These are phyloP conservation scores for Cryoendolithus antarcticus DNA, from an alignment of 2,329 filamentous ascomycete genomes.

Conservation along the genomic window DNA sequence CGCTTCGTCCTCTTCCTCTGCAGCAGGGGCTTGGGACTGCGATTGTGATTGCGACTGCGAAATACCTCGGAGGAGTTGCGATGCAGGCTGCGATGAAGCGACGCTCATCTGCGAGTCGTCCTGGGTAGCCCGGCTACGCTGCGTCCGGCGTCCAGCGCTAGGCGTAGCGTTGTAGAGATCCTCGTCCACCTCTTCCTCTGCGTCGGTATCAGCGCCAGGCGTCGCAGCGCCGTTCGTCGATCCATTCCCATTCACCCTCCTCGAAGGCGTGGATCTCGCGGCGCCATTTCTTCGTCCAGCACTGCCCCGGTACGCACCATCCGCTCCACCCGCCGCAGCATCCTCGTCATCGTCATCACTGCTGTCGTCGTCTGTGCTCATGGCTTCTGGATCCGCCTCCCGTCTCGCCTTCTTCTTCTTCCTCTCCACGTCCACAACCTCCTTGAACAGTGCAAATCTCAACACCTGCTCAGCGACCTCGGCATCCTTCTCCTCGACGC, in stretches of 20 bases:
- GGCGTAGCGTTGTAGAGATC: slow-evolving; percentile 43
- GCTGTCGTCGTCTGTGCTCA: slow-evolving; percentile 42
- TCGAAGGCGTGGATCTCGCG: slow-evolving; percentile 13
- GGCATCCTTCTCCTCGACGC: slow-evolving; percentile 83
- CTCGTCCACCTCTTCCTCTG: slow-evolving; percentile 39
- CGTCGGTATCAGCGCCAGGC: slow-evolving; percentile 22
- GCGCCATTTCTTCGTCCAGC: slow-evolving; percentile 5
- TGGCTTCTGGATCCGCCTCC: slow-evolving; percentile 41
- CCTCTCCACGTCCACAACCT: slow-evolving; percentile 68
- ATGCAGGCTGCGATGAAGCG: slow-evolving; percentile 68
- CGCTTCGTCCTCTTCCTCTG: slow-evolving; percentile 18
- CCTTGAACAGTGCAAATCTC: slow-evolving; percentile 92
- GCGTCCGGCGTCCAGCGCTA: slow-evolving; percentile 32
- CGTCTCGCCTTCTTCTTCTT: slow-evolving; percentile 67
- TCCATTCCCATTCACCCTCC: slow-evolving; percentile 10
- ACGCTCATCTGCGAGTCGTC: slow-evolving; percentile 48
- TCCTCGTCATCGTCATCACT: slow-evolving; percentile 46
- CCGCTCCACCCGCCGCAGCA: slow-evolving; percentile 7
- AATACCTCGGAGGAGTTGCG: slow-evolving; percentile 48
- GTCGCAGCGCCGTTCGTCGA: slow-evolving; percentile 11
- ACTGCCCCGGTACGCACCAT: slow-evolving; percentile 11
- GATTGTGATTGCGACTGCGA: slow-evolving; percentile 42
- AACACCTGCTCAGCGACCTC: slow-evolving; percentile 78
- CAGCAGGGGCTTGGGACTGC: slow-evolving; percentile 20
- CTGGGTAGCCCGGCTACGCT: slow-evolving; percentile 25